Evolutionary conservation across 192 early-diverging fungal genomes (phyloP).

Genomic region (Fimicolochytrium jonesii): DNA sequence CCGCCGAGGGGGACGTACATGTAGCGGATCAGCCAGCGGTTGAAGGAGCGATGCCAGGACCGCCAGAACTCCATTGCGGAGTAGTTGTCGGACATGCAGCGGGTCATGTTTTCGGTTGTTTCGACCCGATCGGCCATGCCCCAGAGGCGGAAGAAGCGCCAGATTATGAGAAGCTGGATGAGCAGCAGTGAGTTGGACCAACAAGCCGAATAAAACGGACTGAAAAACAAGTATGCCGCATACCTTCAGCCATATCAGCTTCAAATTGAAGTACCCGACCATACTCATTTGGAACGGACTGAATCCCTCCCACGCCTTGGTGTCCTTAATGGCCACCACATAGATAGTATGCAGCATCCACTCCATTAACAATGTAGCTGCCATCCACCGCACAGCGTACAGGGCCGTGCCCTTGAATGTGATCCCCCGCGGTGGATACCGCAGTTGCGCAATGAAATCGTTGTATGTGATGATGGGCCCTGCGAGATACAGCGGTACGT

Average conservation of each 20-base stretch:
- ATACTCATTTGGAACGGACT: conserved; percentile 75
- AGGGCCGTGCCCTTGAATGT: not conserved
- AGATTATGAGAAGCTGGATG: conserved; percentile 78
- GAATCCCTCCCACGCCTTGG: conserved; percentile 79
- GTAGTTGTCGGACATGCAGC: conserved; percentile 97
- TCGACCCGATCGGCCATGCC: conserved; percentile 87
- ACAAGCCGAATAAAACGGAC: not conserved
- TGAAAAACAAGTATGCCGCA: not conserved
- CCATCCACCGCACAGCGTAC: conserved; percentile 71
- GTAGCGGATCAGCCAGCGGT: conserved; percentile 83
- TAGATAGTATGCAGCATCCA: conserved; percentile 80
- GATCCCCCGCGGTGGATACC: not conserved
- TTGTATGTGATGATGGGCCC: conserved; percentile 97
- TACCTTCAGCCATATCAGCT: conserved; percentile 90
- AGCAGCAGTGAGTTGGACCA: too few relatives aligned
- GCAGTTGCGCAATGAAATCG: conserved; percentile 79
- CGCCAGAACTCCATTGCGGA: conserved; percentile 92
- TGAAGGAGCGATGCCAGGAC: conserved; percentile 92
- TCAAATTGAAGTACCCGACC: conserved; percentile 85
- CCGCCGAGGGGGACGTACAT: conserved; percentile 94
- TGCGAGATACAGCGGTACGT: conserved; percentile 87
- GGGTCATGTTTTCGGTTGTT: conserved; percentile 90
- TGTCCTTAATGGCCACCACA: conserved; percentile 86
- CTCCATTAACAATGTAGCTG: conserved; percentile 75
- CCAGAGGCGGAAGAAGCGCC: conserved; percentile 98